Evolutionary conservation across 2,329 filamentous ascomycete species (phyloP), one percentile per base, ranked within the genome.

Genomic region (Thielaviopsis musarum): DNA sequence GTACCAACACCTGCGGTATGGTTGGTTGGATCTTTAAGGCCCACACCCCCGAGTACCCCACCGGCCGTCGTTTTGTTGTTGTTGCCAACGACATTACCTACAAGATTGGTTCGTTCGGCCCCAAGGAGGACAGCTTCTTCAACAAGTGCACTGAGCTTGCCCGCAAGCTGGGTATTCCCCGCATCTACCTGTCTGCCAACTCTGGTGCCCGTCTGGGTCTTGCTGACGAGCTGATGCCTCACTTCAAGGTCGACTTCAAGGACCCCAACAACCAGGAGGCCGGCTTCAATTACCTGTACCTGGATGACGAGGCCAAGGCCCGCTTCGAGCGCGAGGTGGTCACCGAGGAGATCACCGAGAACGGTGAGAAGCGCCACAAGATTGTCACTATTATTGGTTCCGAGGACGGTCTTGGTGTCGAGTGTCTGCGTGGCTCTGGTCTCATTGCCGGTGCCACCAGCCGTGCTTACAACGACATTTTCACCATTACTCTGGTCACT

Each of bases 31-130:
- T 97, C 65, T 85, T 97, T 70, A 94, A 88, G 63, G 93, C 91
- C 17, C 89, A 84, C 70, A 97, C 93, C 1, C 93, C 93, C 10
- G 93, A 98, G 73, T 98, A 98, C 70, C 91, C 93, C 61, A 81
- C 82, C 64, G 93, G 93, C 62, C 83, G 93, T 65, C 88, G 88
- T 69, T 96, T 97, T 74, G 84, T 98, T 70, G 88, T 98, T 64
- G 85, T 98, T 64, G 91, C 93, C 79, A 98, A 98, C 79, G 93
- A 98, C 69, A 98, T 98, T 71, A 98, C 93, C 19, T 97, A 89
- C 81, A 94, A 94, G 79, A 98, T 97, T 70, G 93, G 93, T 68
- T 95, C 89, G 1, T 98, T 98, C 70, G 93, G 93, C 57, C 93
- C 93, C 49, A 85, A 86, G 74, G 93, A 98, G 76, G 93, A 98